A percentile compares a stretch with the other conserved stretches of the same genome.
Conservation (phyloP, 306 rosid genomes). For the Quercus glauca region DNA sequence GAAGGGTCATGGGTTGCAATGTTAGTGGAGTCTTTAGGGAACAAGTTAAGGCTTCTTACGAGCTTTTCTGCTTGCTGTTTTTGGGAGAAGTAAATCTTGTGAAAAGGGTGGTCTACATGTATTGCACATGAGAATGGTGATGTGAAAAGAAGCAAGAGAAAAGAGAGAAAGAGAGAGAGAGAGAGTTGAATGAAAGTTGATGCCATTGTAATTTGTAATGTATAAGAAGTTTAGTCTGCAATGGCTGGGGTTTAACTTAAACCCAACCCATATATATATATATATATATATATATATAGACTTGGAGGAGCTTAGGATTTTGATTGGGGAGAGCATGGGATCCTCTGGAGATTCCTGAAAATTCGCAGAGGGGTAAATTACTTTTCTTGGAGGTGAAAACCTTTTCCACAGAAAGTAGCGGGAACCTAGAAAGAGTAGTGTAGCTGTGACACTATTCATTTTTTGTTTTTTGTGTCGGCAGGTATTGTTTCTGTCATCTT, state of each 20-base stretch:
- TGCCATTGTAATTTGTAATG: constrained; percentile 40
- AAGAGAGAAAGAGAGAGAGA: background rate
- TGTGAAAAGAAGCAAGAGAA: constrained; percentile 26
- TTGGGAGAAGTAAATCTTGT: constrained; percentile 23
- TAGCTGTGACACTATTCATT: no score
- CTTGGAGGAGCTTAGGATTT: no score
- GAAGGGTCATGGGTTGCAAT: constrained; percentile 25
- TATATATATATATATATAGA: no score
- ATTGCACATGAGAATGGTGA: constrained; percentile 35
- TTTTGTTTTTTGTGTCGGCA: no score
- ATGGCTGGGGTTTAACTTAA: constrained; percentile 20
- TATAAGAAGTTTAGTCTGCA: background rate
- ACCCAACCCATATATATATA: no score
- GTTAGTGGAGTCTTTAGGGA: constrained; percentile 68
- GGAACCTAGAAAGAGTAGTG: no score
- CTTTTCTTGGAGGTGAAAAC: no score
- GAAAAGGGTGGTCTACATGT: constrained; percentile 6
- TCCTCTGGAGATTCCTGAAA: no score
- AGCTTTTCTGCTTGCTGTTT: constrained; percentile 58
- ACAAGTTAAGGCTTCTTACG: constrained; percentile 60
- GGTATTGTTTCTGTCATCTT: no score
- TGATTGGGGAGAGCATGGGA: no score
- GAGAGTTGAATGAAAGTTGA: constrained; percentile 23
- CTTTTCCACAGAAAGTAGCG: no score
- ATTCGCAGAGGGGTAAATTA: no score